Base-by-base conservation (phyloP, 768 basidiomycete genomes). In the Flagelloscypha sp. region DNA sequence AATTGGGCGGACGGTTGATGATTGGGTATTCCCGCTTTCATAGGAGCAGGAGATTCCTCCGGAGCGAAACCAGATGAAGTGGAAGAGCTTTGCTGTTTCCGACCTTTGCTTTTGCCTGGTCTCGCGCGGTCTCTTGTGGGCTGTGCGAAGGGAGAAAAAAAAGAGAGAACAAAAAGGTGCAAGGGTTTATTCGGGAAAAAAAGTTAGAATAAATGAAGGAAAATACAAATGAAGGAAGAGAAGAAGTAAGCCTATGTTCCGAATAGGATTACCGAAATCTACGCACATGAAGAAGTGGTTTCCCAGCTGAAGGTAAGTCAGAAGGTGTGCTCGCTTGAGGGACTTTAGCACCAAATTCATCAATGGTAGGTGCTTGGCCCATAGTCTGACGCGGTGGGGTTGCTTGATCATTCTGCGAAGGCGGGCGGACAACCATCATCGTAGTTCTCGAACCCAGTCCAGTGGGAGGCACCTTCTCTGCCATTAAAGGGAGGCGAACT, bases 251-350 rank as follows among this genome's bases (percentile, higher is more conserved):
- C n/a, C n/a, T 63, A 69, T 58, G 54, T 57, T 66, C 62, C 54
- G 50, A 45, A 57, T 56, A 45, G 51, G 53, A 65, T 74, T 65
- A 75, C 76, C 79, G 66, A 68, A 76, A 74, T 68, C 73, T 72
- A 86, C 84, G 82, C 76, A 88, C 84, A 77, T 88, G 84, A 61
- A 73, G 78, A 66, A 86, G 59, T 47, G 84, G 78, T 55, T 75
- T 78, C 45, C 74, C 69, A 43, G 72, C 58, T 35, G 74, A 63
- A 27, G n/a, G n/a, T n/a, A n/a, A n/a, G 62, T 50, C 41, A 69
- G 66, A 41, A 66, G 48, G 39, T 57, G 54, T 37, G 58, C 42
- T 41, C 55, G 41, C 33, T 41, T 42, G 37, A 28, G 43, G 34
- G 45, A 52, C 37, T 42, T 45, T 35, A 27, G 66, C 58, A 33